phyloP scores from a whole-genome alignment of 1,139 yeast genomes.

The Geotrichum carabidarum region DNA sequence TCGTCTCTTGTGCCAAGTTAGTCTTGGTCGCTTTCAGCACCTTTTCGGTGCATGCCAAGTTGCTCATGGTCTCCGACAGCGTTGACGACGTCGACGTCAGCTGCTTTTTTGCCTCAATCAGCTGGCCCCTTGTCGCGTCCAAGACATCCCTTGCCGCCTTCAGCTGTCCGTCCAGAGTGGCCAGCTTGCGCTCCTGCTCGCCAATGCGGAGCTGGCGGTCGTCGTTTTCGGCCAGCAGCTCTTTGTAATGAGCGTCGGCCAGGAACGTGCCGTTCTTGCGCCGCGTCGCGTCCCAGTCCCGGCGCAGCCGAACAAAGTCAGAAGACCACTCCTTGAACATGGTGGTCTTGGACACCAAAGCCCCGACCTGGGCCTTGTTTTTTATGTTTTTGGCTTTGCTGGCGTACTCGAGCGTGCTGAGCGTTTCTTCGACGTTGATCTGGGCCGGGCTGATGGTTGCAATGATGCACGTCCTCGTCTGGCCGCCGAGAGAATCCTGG shows the following conservation, averaged over 20 bases:
- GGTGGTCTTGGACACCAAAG: slow-evolving; percentile 47
- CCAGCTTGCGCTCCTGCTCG: slow-evolving; percentile 45
- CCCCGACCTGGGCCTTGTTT: slow-evolving; percentile 65
- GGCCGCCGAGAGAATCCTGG: slow-evolving; percentile 81
- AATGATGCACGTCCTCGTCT: slow-evolving; percentile 70
- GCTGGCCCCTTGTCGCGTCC: slow-evolving; percentile 30
- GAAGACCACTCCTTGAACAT: slow-evolving; percentile 48
- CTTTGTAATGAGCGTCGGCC: slow-evolving; percentile 49
- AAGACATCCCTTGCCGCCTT: slow-evolving; percentile 33
- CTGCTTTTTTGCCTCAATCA: slow-evolving; percentile 29
- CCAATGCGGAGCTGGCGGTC: slow-evolving; percentile 32
- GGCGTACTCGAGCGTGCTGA: slow-evolving; percentile 81
- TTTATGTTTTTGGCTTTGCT: slow-evolving; percentile 69
- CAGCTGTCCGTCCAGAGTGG: slow-evolving; percentile 44
- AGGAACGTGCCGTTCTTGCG: slow-evolving; percentile 63
- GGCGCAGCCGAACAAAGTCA: slow-evolving; percentile 55
- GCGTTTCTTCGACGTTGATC: slow-evolving; percentile 68
- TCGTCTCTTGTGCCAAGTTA: slow-evolving; percentile 29
- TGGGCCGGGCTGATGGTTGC: slow-evolving; percentile 82
- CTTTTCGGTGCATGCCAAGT: slow-evolving; percentile 24
- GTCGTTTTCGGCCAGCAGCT: slow-evolving; percentile 29
- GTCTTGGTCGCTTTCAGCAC: slow-evolving; percentile 25
- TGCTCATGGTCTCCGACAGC: slow-evolving; percentile 21
- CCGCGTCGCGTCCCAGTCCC: slow-evolving; percentile 58
- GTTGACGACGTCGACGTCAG: slow-evolving; percentile 26